phyloP scores from a whole-genome alignment of 1,284 basidiomycete genomes.

The Microbotryum lychnidis-dioicae region DNA sequence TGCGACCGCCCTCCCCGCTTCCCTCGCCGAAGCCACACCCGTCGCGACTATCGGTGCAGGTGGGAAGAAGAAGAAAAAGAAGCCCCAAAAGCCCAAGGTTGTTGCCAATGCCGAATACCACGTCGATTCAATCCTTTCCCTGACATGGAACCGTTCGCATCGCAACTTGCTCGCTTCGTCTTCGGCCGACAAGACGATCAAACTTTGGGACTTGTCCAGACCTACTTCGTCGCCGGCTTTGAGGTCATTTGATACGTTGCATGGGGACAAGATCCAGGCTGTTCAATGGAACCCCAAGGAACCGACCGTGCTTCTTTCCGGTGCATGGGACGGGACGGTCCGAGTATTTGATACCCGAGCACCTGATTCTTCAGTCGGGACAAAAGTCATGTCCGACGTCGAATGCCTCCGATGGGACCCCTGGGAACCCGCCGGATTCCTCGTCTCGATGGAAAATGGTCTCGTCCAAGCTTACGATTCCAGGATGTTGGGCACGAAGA shows the following conservation, averaged over 20 bases:
- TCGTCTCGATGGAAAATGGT: slow-evolving; percentile 89
- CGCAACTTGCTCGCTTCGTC: slow-evolving; percentile 85
- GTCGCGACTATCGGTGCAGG: slow-evolving; percentile 3
- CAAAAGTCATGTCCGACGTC: slow-evolving; percentile 70
- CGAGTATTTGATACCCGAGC: slow-evolving; percentile 85
- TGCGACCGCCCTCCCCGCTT: slow-evolving; percentile 62
- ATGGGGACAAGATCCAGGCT: slow-evolving; percentile 94
- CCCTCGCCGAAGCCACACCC: slow-evolving; percentile 40
- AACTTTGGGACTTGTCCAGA: slow-evolving; percentile 89
- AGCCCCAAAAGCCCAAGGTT: slow-evolving; percentile 58
- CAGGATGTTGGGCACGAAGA: slow-evolving; percentile 61
- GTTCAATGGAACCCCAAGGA: slow-evolving; percentile 90
- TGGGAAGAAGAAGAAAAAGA: slow-evolving; percentile 75
- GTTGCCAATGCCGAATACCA: slow-evolving; percentile 62
- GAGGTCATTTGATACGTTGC: slow-evolving; percentile 68
- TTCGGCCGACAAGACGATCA: slow-evolving; percentile 90
- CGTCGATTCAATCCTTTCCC: slow-evolving; percentile 82
- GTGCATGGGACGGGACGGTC: slow-evolving; percentile 88
- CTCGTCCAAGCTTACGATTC: slow-evolving; percentile 86
- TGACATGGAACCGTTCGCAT: slow-evolving; percentile 86
- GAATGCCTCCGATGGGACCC: slow-evolving; percentile 95
- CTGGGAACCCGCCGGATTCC: slow-evolving; percentile 78
- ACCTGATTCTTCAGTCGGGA: slow-evolving; percentile 53
- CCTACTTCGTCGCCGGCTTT: slow-evolving; percentile 50
- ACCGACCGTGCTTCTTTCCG: slow-evolving; percentile 80